Conservation (phyloP, 225 moss, liverwort and hornwort genomes). For the Pseudoscleropodium purum region DNA sequence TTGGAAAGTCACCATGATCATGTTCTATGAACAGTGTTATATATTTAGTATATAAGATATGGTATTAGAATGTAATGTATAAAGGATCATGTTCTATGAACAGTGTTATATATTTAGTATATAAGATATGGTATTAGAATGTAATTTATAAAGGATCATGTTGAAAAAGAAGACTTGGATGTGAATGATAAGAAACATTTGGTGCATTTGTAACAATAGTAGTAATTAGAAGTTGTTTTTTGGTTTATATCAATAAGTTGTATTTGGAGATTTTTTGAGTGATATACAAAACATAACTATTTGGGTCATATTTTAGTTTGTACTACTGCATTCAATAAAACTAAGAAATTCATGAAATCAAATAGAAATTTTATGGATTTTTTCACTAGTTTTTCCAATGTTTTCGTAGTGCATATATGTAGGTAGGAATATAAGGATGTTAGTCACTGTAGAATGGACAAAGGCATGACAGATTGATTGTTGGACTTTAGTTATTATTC, state of each 20-base stretch:
- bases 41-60: too few relatives aligned
- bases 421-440: too few relatives aligned
- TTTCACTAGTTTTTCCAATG: too few relatives aligned
- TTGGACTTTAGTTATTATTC: neutral
- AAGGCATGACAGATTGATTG: neutral
- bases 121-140: neutral
- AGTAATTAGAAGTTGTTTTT: too few relatives aligned
- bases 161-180: neutral
- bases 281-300: neutral
- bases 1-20: neutral
- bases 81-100: neutral
- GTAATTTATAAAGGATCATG: neutral
- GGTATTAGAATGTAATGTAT: neutral
- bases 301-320: neutral
- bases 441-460: neutral
- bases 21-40: neutral
- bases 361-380: too few relatives aligned
- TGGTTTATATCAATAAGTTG: neutral
- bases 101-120: neutral
- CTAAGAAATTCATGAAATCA: neutral
- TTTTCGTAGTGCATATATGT: too few relatives aligned
- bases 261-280: neutral
- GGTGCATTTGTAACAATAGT: too few relatives aligned
- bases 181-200: neutral
- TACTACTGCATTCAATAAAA: neutral